Evolutionary conservation across 2,329 filamentous ascomycete species (phyloP), one percentile per base, ranked within the genome.

Genomic region (Mollisiaceae sp.): DNA sequence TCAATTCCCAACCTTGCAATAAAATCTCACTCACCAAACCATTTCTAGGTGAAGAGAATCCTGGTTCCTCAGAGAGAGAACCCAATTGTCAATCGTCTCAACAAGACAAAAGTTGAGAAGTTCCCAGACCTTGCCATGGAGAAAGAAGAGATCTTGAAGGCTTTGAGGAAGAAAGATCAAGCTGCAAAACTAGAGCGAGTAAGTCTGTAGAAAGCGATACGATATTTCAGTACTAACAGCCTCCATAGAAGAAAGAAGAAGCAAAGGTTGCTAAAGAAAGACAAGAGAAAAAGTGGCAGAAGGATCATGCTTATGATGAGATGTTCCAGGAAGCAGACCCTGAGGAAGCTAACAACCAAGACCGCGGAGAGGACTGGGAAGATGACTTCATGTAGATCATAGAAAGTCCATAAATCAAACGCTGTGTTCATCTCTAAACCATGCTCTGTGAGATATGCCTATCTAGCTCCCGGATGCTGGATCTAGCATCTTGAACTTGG

Each of bases 291-390:
- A 96, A 96, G 78, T 97, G 89, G 85, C 92, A 97, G 79, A 95
- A 95, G 80, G 93, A 97, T n/a, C 94, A 99, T 79, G 94, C 94
- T 1, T 99, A 99, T 78, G 95, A 98, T 76, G 93, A 97, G 56
- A 79, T 97, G 62, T 93, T 97, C 78, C 88, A 86, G 4, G 93
- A 96, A 62, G 92, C 97, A 65, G 90, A 91, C 73, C 84, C 97
- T 81, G 88, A 88, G 52, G 80, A 78, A 24, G 88, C 88, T 63
- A 97, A 90, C 80, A 99, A 99, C 78, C 92, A 97, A 79, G 89
- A 97, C 75, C 86, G 93, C 15, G 84, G 85, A 68, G 86, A 88
- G 66, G 83, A 92, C 76, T 94, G 92, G 81, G 86, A 92, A 75
- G 94, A 97, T 65, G 94, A 99, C 75, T 99, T 99, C 75, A 96